A percentile compares a stretch with the other conserved stretches of the same genome.
These are phyloP conservation scores for Gossypium gossypioides DNA, from an alignment of 441 rosid genomes.

Conservation along the genomic window DNA sequence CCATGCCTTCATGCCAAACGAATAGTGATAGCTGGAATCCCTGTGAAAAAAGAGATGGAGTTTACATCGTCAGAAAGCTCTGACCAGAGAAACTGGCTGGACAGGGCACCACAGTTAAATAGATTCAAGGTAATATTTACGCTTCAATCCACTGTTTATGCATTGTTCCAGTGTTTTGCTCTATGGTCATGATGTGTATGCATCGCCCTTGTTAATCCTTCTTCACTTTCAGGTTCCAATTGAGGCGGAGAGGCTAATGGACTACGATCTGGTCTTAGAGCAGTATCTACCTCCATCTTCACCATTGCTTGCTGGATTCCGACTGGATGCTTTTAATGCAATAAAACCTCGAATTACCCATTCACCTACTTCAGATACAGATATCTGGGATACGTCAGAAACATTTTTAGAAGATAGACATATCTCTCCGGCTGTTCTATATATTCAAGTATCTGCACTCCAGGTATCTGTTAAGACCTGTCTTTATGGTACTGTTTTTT, in stretches of 20 bases:
- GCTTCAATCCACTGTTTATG: constrained; percentile 7
- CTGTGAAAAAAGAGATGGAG: constrained; percentile 39
- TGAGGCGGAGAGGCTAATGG: constrained; percentile 64
- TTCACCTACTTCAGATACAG: constrained; percentile 61
- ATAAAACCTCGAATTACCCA: constrained; percentile 73
- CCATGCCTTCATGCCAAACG: constrained; percentile 88
- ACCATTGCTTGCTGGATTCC: constrained; percentile 73
- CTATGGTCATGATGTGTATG: background rate
- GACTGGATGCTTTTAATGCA: constrained; percentile 70
- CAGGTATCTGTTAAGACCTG: constrained; percentile 41
- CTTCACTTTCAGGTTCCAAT: constrained; percentile 51
- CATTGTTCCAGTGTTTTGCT: constrained; percentile 9
- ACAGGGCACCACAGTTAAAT: constrained; percentile 65
- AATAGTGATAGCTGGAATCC: constrained; percentile 61
- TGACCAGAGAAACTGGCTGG: constrained; percentile 66
- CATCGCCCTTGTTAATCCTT: constrained; percentile 4
- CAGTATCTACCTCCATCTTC: constrained; percentile 68
- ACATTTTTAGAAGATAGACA: constrained; percentile 65
- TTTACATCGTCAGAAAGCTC: constrained; percentile 36
- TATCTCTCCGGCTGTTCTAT: constrained; percentile 65
- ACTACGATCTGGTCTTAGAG: constrained; percentile 63
- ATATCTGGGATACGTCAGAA: constrained; percentile 48
- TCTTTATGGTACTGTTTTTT: background rate
- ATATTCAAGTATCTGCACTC: constrained; percentile 72
- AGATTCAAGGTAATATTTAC: constrained; percentile 65